A percentile compares a stretch with the other conserved stretches of the same genome.
phyloP scores from a whole-genome alignment of 495 filamentous ascomycete genomes.

The Sporormia fimetaria region DNA sequence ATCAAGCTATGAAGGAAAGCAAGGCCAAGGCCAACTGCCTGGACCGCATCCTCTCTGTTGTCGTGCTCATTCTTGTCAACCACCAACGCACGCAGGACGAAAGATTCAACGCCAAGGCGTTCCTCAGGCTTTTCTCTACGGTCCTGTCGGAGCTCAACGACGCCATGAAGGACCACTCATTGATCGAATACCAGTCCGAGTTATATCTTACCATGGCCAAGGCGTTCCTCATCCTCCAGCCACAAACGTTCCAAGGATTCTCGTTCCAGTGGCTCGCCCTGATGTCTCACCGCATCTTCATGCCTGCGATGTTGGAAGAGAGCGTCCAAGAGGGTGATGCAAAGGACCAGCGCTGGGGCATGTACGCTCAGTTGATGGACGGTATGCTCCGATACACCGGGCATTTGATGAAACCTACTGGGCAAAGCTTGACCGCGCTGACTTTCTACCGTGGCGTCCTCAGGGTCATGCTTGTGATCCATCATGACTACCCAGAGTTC shows the following conservation, averaged over 20 bases:
- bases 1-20: constrained; percentile 46
- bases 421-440: constrained; percentile 58
- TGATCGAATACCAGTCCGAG: constrained; percentile 48
- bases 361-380: constrained; percentile 64
- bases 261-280: constrained; percentile 74
- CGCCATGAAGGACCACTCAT: constrained; percentile 27
- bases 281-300: constrained; percentile 73
- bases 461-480: constrained; percentile 70
- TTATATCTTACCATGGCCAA: constrained; percentile 62
- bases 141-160: constrained; percentile 60
- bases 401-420: constrained; percentile 62
- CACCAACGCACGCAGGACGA: constrained; percentile 76
- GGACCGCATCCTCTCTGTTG: constrained; percentile 59
- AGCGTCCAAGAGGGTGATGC: constrained; percentile 30
- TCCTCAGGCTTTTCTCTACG: constrained; percentile 81
- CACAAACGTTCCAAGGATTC: constrained; percentile 66
- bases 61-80: constrained; percentile 71
- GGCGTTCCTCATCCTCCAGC: constrained; percentile 64
- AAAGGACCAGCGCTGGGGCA: constrained; percentile 42
- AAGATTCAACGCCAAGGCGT: constrained; percentile 73
- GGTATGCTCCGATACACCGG: constrained; percentile 64
- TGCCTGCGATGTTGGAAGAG: constrained; percentile 66
- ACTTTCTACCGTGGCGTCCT: constrained; percentile 75
- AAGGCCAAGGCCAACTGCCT: constrained; percentile 58
- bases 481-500: constrained; percentile 92